These are phyloP conservation scores for Clonostachys rosea DNA, from an alignment of 2,329 filamentous ascomycete genomes.

Conservation along the genomic window DNA sequence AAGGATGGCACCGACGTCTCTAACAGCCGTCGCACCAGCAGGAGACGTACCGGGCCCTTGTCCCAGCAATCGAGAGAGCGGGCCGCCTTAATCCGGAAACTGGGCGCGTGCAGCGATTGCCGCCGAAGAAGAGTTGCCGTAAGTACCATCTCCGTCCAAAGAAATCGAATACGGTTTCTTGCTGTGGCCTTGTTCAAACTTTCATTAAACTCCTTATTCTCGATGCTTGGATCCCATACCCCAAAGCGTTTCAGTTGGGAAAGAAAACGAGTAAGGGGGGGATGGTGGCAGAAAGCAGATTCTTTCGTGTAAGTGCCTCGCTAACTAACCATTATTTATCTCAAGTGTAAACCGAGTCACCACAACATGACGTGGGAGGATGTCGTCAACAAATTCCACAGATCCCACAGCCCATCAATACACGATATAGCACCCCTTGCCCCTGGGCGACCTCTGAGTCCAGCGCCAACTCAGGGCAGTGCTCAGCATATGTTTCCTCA, in stretches of 20 bases:
- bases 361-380: slow-evolving; percentile 60
- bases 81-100: slow-evolving; percentile 54
- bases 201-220: no score
- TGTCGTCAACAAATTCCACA: slow-evolving; percentile 47
- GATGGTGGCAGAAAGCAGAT: no score
- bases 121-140: slow-evolving; percentile 53
- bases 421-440: slow-evolving; percentile 41
- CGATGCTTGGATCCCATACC: no score
- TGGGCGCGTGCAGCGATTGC: slow-evolving; percentile 53
- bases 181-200: no score
- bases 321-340: not conserved
- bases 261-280: no score
- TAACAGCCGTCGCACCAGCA: slow-evolving; percentile 48
- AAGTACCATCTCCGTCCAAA: slow-evolving; percentile 23
- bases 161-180: no score
- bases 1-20: slow-evolving; percentile 50
- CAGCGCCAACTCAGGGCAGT: slow-evolving; percentile 29
- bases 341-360: slow-evolving; percentile 54
- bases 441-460: slow-evolving; percentile 39
- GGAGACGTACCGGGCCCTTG: slow-evolving; percentile 54
- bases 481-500: slow-evolving; percentile 32
- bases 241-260: no score
- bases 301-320: no score
- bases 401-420: slow-evolving; percentile 44
- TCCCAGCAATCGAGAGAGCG: slow-evolving; percentile 54